Evolutionary conservation across 345 rosid genomes (phyloP).

Genomic region (Geranium brycei): DNA sequence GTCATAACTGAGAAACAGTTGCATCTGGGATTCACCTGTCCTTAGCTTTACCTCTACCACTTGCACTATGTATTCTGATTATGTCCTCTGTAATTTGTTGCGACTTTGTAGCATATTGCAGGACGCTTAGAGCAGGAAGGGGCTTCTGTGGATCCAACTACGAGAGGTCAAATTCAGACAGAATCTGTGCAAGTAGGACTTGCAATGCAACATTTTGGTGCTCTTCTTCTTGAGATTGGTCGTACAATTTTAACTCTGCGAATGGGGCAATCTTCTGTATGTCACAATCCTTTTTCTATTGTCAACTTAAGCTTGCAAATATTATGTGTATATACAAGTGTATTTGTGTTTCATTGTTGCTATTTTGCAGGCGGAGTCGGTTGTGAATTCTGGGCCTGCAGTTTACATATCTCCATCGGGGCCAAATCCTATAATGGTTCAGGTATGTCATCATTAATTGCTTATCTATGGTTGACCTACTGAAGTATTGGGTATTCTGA

Average conservation of each 20-base stretch:
- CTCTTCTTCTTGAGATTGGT: conserved; percentile 91
- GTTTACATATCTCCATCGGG: conserved; percentile 83
- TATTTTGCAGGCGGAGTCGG: conserved; percentile 45
- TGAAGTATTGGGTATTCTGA: too few relatives aligned
- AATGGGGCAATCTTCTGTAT: conserved; percentile 72
- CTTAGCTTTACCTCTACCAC: too few relatives aligned
- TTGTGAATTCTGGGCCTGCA: conserved; percentile 84
- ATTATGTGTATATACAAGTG: not conserved
- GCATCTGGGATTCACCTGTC: too few relatives aligned
- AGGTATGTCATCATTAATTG: conserved; percentile 32
- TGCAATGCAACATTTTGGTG: conserved; percentile 79
- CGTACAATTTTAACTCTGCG: conserved; percentile 70
- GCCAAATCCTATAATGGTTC: conserved; percentile 94
- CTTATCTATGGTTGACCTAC: too few relatives aligned
- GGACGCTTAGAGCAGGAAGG: conserved; percentile 70
- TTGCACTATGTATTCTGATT: conserved; percentile 24
- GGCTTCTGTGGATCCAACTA: conserved; percentile 43
- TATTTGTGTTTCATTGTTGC: conserved; percentile 1
- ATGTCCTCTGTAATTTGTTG: conserved; percentile 28
- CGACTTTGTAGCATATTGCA: conserved; percentile 73
- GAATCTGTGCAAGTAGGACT: conserved; percentile 62
- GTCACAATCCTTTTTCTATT: conserved; percentile 7
- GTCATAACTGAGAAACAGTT: too few relatives aligned
- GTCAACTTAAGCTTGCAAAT: not conserved
- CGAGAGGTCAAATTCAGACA: conserved; percentile 62